Base-by-base conservation (phyloP, 1,284 basidiomycete genomes). In the Leccinum pseudoinsigne region DNA sequence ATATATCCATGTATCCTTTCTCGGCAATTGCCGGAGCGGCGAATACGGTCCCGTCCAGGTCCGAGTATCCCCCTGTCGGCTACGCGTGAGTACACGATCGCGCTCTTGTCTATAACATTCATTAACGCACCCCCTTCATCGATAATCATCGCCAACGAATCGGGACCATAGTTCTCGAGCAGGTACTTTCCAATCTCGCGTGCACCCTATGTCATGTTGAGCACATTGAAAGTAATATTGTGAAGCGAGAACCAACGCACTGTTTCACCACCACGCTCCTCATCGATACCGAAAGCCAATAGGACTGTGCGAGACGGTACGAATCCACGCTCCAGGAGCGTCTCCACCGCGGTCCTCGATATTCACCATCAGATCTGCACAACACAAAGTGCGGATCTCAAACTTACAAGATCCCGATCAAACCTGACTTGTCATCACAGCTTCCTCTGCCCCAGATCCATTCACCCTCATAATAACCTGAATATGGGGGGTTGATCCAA, bases 211-310 rank as follows among this genome's bases (percentile, higher is more conserved):
- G 28, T 31, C 28, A 16, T 14, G 21, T 50, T 57, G 40, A 65
- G 63, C 23, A 72, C 73, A 11, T 18, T 50, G 11, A 67, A 31
- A 42, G n/a, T 18, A 38, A 6, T 45, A 7, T 16, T 7, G 11
- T 47, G 55, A 34, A 57, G 34, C 1, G 4, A 55, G 21, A 58
- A 31, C 28, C 16, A 65, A 60, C 72, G 61, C 61, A 82, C 83
- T 14, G 81, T 78, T 40, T 79, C 67, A 3, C 87, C 87, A 28
- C 81, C 80, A 2, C 78, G 72, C 75, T 92, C 90, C 69, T 92
- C 90, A 68, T 92, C 89, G 63, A 86, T 86, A n/a, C 90, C 90
- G 58, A 85, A 86, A 1, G 85, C 83, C 31, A 90, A 76, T 28
- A 91, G 78, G 47, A 92, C 76, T 0, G 80, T 79, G 4, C 86